phyloP scores from a whole-genome alignment of 2,329 filamentous ascomycete genomes.

The Sclerotinia borealis region DNA sequence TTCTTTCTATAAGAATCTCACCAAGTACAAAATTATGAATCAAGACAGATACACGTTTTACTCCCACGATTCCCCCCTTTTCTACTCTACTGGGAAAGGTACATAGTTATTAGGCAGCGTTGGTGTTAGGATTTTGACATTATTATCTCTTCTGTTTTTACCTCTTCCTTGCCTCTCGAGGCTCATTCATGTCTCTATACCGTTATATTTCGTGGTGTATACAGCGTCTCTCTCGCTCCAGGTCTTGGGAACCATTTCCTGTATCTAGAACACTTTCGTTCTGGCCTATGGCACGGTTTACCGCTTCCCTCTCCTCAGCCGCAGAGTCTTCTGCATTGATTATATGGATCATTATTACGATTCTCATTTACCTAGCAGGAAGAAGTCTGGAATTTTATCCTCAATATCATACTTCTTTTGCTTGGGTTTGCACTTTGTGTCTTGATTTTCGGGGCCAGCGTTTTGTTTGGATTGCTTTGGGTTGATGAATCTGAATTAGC shows the following conservation, averaged over 20 bases:
- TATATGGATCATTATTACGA: neutral
- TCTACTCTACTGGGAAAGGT: neutral
- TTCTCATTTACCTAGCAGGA: neutral
- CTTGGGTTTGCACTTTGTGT: neutral
- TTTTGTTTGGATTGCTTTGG: neutral
- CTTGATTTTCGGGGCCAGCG: neutral
- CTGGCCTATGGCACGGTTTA: neutral
- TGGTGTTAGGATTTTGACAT: neutral
- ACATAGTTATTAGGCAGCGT: neutral
- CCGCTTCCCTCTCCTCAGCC: neutral
- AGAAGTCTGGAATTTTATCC: neutral
- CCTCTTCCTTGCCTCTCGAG: neutral
- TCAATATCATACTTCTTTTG: neutral
- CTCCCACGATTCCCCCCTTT: neutral
- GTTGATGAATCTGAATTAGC: neutral
- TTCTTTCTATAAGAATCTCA: neutral
- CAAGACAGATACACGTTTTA: neutral
- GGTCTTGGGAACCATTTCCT: neutral
- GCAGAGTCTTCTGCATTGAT: neutral
- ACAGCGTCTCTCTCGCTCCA: neutral
- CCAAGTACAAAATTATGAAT: slow-evolving; percentile 5
- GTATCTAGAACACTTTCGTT: neutral
- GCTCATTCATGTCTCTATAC: neutral
- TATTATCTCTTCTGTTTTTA: neutral
- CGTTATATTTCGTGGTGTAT: neutral